These are phyloP conservation scores for Debaryomycetaceae sp. DNA, from an alignment of 1,139 yeast genomes.

Conservation along the genomic window DNA sequence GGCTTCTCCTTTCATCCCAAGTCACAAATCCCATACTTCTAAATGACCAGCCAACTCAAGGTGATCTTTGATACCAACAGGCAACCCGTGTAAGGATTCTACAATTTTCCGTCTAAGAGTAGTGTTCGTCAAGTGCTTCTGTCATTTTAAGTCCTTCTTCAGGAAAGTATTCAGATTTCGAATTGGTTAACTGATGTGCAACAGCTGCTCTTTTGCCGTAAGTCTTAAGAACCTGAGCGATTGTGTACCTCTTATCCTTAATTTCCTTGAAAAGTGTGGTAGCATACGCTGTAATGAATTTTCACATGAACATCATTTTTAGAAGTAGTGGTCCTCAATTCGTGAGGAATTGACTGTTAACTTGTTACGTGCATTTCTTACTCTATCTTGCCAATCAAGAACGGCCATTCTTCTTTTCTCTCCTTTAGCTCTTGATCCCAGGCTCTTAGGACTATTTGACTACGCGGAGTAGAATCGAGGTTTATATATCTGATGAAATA, in stretches of 20 bases:
- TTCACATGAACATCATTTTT: background rate
- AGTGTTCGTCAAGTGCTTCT: constrained; percentile 13
- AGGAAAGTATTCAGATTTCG: constrained; percentile 19
- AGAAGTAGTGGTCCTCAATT: constrained; percentile 1
- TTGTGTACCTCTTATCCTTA: constrained; percentile 1
- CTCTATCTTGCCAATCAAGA: constrained; percentile 3
- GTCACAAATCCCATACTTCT: constrained; percentile 20
- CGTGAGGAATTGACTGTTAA: constrained; percentile 3
- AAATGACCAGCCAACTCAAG: constrained; percentile 11
- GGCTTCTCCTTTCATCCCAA: constrained; percentile 14
- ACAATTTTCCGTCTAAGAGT: constrained; percentile 9
- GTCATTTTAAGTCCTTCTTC: constrained; percentile 17
- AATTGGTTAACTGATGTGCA: constrained; percentile 21
- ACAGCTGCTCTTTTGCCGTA: constrained; percentile 22
- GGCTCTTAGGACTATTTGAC: background rate
- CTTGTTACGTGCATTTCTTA: constrained; percentile 2
- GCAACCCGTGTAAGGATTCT: constrained; percentile 21
- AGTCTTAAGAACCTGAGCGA: constrained; percentile 28
- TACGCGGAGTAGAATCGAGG: background rate
- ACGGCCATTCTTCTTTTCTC: background rate
- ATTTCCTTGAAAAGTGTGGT: background rate
- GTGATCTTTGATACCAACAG: constrained; percentile 23
- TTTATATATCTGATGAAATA: too few relatives aligned
- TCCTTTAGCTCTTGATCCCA: background rate
- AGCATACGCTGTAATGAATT: background rate